Base-by-base conservation (phyloP, 225 moss, liverwort and hornwort species). In the Polytrichum formosum region DNA sequence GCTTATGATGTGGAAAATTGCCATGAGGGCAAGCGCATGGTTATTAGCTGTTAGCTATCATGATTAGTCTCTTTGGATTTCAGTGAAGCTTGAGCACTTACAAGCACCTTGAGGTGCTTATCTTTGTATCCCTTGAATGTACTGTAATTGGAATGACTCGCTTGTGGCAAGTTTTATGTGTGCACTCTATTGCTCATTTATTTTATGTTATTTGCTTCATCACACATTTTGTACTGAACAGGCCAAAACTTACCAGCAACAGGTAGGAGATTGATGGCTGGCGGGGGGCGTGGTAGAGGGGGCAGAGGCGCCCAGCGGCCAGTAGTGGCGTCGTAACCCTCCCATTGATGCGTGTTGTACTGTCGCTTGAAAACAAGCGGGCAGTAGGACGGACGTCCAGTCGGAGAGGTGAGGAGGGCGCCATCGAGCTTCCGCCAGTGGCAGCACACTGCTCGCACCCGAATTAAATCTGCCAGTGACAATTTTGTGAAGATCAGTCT, bases 341-440 rank as follows among this genome's bases (percentile, higher is more conserved):
- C 73, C 68, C 77, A 86, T 1, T 77, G 70, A 53, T 86, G 86
- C 1, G 74, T 75, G 58, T 77, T 65, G 5, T 75, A 77, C 55
- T 17, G 53, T 60, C 56, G 79, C 80, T 78, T 70, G 68, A 83
- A 86, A 28, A 77, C 80, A n/a, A 86, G 70, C 27, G 86, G 86
- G 26, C 82, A 83, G 23, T 75, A 86, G 2, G 75, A 73, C 46
- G 46, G 46, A 13, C 13, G 46, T 46, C 46, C 16, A 13, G 46
- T 46, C 5, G 55, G 72, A 19, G 23, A 10, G 2, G 58, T 70
- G 0, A 55, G 70, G 4, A 53, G 62, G 20, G 7, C 53, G 22
- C 53, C 76, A 5, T 55, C 58, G 6, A 19, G 22, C 37, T 31
- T 55, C 37, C 61, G 64, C 86, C 86, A 86, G 33, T 69, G 75